A percentile compares a stretch with the other conserved stretches of the same genome.
These are phyloP conservation scores for Gloeophyllum trabeum DNA, from an alignment of 768 basidiomycete species.

Conservation along the genomic window DNA sequence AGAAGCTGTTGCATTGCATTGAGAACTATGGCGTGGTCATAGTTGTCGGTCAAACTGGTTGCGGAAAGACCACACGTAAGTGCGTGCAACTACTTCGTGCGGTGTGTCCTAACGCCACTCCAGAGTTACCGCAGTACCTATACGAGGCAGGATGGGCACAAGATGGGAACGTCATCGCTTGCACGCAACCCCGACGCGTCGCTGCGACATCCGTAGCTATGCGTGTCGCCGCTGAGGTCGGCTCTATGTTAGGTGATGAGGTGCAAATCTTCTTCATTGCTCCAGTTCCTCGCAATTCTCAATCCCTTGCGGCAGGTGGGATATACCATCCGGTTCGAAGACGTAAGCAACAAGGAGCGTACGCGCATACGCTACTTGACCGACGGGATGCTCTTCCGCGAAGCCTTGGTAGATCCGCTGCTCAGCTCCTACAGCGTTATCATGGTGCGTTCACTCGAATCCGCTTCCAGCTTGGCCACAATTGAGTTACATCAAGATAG, in stretches of 20 bases:
- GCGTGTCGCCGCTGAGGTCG: conserved; percentile 89
- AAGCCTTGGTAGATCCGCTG: conserved; percentile 85
- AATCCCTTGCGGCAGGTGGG: conserved; percentile 55
- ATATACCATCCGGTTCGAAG: conserved; percentile 95
- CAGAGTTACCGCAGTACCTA: conserved; percentile 94
- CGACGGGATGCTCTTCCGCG: conserved; percentile 96
- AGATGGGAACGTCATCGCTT: conserved; percentile 76
- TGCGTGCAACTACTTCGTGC: conserved; percentile 7
- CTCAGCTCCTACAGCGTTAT: conserved; percentile 90
- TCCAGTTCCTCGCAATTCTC: background rate
- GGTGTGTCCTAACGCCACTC: background rate
- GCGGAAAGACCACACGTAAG: conserved; percentile 95
- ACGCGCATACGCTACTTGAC: conserved; percentile 95
- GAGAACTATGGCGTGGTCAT: conserved; percentile 80
- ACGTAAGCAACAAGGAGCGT: conserved; percentile 71
- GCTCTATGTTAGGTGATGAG: conserved; percentile 81
- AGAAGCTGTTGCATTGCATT: conserved; percentile 71
- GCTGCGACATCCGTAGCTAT: conserved; percentile 91
- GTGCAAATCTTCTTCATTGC: conserved; percentile 29
- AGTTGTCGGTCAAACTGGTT: conserved; percentile 92
- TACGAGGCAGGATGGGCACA: conserved; percentile 89
- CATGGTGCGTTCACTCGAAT: conserved; percentile 58
- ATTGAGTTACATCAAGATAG: conserved; percentile 45
- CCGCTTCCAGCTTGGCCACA: background rate
- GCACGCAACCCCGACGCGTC: conserved; percentile 87